These are phyloP conservation scores for Excoecaria agallocha DNA, from an alignment of 345 rosid genomes.

Conservation along the genomic window DNA sequence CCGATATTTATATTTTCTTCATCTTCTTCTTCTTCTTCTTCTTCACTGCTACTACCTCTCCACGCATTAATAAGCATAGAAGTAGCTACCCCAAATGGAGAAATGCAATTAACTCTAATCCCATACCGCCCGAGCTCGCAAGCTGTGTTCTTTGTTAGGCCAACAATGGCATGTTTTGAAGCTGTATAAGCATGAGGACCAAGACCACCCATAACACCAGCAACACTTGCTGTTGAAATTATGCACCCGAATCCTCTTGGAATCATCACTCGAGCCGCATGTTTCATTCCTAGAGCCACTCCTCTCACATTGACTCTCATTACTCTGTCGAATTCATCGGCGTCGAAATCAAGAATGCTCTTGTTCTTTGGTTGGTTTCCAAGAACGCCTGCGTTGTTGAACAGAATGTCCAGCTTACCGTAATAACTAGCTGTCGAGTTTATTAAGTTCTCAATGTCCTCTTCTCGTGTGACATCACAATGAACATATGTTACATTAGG, in stretches of 20 bases:
- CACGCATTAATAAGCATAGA: constrained; percentile 69
- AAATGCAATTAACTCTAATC: constrained; percentile 76
- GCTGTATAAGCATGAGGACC: constrained; percentile 91
- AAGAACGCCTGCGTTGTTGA: constrained; percentile 84
- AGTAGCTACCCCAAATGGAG: constrained; percentile 89
- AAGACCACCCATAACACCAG: constrained; percentile 77
- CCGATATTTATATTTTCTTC: constrained; percentile 33
- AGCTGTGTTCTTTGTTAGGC: constrained; percentile 73
- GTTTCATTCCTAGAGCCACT: constrained; percentile 69
- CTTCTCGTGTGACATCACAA: constrained; percentile 68
- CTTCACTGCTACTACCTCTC: constrained; percentile 35
- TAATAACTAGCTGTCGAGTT: constrained; percentile 46
- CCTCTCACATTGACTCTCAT: constrained; percentile 75
- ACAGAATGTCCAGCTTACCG: constrained; percentile 56
- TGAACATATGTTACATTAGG: constrained; percentile 52
- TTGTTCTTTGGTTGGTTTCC: constrained; percentile 63
- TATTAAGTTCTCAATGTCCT: constrained; percentile 54
- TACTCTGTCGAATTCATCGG: constrained; percentile 58
- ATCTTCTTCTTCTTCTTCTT: constrained; percentile 34
- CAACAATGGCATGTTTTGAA: constrained; percentile 82
- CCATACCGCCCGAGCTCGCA: constrained; percentile 75
- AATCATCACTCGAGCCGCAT: constrained; percentile 75
- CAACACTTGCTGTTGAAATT: constrained; percentile 75
- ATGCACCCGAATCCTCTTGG: constrained; percentile 57
- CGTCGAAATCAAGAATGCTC: constrained; percentile 66